A percentile compares a stretch with the other conserved stretches of the same genome.
phyloP scores from a whole-genome alignment of 1,284 basidiomycete species.

The Sporisorium scitamineum region DNA sequence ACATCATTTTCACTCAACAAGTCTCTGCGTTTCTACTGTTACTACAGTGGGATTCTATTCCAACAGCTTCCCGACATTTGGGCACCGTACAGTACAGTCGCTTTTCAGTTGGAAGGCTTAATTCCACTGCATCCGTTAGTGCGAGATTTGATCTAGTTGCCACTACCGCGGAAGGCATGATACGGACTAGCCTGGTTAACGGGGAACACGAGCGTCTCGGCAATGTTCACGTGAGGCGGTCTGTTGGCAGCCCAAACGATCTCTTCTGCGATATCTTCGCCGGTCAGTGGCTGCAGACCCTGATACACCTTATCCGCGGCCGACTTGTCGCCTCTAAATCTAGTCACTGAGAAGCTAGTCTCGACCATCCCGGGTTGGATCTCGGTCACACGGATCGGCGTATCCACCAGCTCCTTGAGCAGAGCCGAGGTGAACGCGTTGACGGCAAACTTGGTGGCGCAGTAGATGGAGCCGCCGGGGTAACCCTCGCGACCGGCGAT shows the following conservation, averaged over 20 bases:
- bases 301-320: constrained; percentile 64
- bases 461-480: constrained; percentile 70
- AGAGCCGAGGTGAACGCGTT: constrained; percentile 86
- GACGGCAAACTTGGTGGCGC: constrained; percentile 84
- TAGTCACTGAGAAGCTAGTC: constrained; percentile 71
- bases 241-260: constrained; percentile 94
- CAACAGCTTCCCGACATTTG: no score
- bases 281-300: constrained; percentile 62
- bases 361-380: constrained; percentile 81
- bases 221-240: constrained; percentile 67
- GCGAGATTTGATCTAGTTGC: no score
- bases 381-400: constrained; percentile 71
- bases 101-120: no score
- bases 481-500: constrained; percentile 93
- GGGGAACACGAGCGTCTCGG: constrained; percentile 60
- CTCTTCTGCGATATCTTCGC: constrained; percentile 80
- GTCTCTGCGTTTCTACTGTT: no score
- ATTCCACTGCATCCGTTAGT: no score
- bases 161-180: constrained; percentile 52
- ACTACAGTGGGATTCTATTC: no score
- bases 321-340: constrained; percentile 55
- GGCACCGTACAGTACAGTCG: no score
- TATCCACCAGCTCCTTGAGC: constrained; percentile 86
- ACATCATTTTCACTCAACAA: no score
- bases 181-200: constrained; percentile 65